Conservation (phyloP, 148 eudicot species). For the Linanthus parryae region DNA sequence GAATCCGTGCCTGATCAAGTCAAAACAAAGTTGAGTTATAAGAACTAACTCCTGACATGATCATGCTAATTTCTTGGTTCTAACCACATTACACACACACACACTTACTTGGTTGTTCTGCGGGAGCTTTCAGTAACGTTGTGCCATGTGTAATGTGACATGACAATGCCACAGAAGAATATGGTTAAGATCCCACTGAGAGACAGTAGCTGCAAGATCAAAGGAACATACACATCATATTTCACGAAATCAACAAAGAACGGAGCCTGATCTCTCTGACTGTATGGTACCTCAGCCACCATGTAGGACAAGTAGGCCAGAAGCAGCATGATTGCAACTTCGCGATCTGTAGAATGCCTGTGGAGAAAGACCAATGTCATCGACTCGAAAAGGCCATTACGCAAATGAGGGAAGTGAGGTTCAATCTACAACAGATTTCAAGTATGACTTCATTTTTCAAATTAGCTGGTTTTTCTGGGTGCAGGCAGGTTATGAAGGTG, state of each 20-base stretch:
- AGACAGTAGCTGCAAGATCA: slow-evolving; percentile 50
- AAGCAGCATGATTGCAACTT: slow-evolving; percentile 94
- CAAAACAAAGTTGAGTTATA: slow-evolving; percentile 8
- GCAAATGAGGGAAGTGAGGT: too few relatives aligned
- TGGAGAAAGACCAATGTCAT: slow-evolving; percentile 4
- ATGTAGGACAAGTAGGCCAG: slow-evolving; percentile 94
- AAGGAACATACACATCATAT: neutral
- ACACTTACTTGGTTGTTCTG: slow-evolving; percentile 67
- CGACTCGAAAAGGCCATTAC: neutral
- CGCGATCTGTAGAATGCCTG: slow-evolving; percentile 98
- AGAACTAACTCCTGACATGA: neutral
- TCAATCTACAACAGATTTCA: too few relatives aligned
- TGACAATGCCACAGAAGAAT: slow-evolving; percentile 67
- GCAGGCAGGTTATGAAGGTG: too few relatives aligned
- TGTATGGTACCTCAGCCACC: slow-evolving; percentile 67
- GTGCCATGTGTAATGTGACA: slow-evolving; percentile 90
- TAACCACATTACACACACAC: too few relatives aligned
- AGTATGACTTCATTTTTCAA: too few relatives aligned
- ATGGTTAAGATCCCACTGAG: slow-evolving; percentile 77
- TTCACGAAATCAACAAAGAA: neutral
- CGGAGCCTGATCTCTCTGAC: neutral
- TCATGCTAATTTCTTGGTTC: neutral
- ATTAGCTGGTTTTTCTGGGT: too few relatives aligned
- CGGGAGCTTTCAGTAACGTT: slow-evolving; percentile 78
- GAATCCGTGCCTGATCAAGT: slow-evolving; percentile 69